Evolutionary conservation across 2,329 filamentous ascomycete species (phyloP), one percentile per base, ranked within the genome.

Genomic region (Aureobasidium sp.): DNA sequence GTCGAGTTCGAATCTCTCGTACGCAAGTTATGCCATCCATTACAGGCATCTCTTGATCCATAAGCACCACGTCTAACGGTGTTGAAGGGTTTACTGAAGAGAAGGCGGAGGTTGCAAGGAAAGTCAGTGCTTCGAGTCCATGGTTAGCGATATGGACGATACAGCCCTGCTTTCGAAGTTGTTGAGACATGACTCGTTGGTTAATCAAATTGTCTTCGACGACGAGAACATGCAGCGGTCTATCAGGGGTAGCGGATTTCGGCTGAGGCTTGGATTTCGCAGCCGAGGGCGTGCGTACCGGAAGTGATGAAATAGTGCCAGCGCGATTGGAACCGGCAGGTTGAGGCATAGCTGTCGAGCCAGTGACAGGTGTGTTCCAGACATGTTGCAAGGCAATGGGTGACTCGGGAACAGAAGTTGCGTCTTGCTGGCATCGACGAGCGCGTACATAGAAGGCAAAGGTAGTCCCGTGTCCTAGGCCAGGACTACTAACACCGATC

Each of bases 11-110:
- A 57, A 91, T 89, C 62, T 77, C 81, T 48, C 80, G 79, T 11
- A 87, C 83, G 64, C 87, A 89, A 2, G 85, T 85, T 71, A 88
- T 83, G 49, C 88, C 88, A 68, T 90, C 86, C 88, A 91, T 90
- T 44, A 90, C 80, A 0, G 88, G 88, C 88, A 91, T 91, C 68
- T 90, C 87, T 42, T 64, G 42, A 19, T 63, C 62, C 62, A 63
- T 63, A 8, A 63, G 49, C 2, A 63, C 35, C 14, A 63, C 48
- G 8, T 50, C 45, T 15, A 63, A 17, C 8, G 54, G 56, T 2
- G 45, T 47, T 1, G 64, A 64, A 63, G 57, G 59, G 9, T 22
- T n/a, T 19, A 29, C n/a, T 5, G 53, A 39, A 11, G 50, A 63
- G 45, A 63, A 57, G 5, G 42, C 52, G 22, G 67, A 67, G 14